Evolutionary conservation across 129 eudicot species (phyloP).

Genomic region (Saussurea involucrata): DNA sequence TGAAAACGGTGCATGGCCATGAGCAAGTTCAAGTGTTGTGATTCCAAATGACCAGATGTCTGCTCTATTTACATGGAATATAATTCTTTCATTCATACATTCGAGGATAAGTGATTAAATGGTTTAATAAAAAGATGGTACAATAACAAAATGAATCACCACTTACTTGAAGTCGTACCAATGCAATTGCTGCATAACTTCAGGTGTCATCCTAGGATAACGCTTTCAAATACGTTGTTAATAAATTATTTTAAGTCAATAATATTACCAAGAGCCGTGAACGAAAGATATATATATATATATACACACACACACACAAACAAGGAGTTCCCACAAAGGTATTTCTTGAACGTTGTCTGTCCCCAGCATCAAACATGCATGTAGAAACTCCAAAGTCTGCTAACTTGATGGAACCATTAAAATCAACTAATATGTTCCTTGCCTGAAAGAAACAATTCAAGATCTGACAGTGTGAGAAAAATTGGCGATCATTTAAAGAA

Average conservation of each 20-base stretch:
- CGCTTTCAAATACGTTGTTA: too few relatives aligned
- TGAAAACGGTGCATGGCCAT: constrained; percentile 97
- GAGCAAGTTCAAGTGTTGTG: constrained; percentile 98
- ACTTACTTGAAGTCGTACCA: constrained; percentile 95
- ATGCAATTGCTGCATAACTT: constrained; percentile 90
- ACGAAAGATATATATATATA: too few relatives aligned
- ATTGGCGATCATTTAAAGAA: too few relatives aligned
- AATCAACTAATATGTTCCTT: constrained; percentile 79
- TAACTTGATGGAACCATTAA: constrained; percentile 77
- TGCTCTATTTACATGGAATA: constrained; percentile 63
- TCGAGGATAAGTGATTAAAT: background rate
- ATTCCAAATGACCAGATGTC: constrained; percentile 98
- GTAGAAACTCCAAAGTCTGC: constrained; percentile 98
- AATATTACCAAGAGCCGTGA: too few relatives aligned
- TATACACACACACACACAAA: too few relatives aligned
- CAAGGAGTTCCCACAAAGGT: constrained; percentile 99
- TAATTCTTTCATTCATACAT: constrained; percentile 4
- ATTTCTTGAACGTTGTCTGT: constrained; percentile 87
- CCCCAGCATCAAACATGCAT: constrained; percentile 95
- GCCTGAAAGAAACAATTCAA: constrained; percentile 51
- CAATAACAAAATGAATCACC: constrained; percentile 1
- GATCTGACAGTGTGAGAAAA: too few relatives aligned
- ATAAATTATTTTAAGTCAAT: too few relatives aligned
- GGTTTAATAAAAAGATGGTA: background rate
- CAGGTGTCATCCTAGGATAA: constrained; percentile 99